Percentiles rank a stretch among this genome's conserved stretches.
Evolutionary conservation across 2,329 filamentous ascomycete species (phyloP).

Genomic region (Paecilomyces formosus): DNA sequence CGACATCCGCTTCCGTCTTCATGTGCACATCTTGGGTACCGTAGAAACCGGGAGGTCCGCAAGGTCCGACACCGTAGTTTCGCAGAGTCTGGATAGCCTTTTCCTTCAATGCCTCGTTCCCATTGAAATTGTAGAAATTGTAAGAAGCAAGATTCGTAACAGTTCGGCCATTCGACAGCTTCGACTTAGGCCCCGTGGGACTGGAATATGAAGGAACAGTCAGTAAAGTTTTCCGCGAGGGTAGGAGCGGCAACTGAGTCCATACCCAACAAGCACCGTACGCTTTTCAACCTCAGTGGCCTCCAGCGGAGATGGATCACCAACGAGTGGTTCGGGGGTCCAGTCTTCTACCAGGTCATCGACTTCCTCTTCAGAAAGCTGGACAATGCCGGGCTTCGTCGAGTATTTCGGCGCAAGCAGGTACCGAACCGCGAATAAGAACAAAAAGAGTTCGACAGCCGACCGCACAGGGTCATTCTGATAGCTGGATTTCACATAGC

Average conservation of each 20-base stretch:
- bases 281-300: conserved; percentile 75
- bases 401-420: conserved; percentile 87
- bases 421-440: conserved; percentile 93
- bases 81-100: conserved; percentile 90
- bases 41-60: conserved; percentile 95
- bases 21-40: conserved; percentile 97
- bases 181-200: conserved; percentile 82
- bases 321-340: conserved; percentile 86
- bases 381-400: conserved; percentile 84
- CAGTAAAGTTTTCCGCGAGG: conserved; percentile 5
- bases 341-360: conserved; percentile 96
- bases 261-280: conserved; percentile 80
- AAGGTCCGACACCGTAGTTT: conserved; percentile 93
- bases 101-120: conserved; percentile 86
- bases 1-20: conserved; percentile 91
- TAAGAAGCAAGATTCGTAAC: conserved; percentile 91
- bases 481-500: conserved; percentile 95
- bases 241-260: conserved; percentile 1
- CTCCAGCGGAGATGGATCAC: conserved; percentile 65
- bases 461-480: conserved; percentile 94
- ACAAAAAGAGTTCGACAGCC: conserved; percentile 84
- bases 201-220: conserved; percentile 38
- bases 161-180: conserved; percentile 78
- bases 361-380: conserved; percentile 89
- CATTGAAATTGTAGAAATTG: conserved; percentile 97